These are phyloP conservation scores for Cicer pinnatifidum DNA, from an alignment of 306 rosid species.

Conservation along the genomic window DNA sequence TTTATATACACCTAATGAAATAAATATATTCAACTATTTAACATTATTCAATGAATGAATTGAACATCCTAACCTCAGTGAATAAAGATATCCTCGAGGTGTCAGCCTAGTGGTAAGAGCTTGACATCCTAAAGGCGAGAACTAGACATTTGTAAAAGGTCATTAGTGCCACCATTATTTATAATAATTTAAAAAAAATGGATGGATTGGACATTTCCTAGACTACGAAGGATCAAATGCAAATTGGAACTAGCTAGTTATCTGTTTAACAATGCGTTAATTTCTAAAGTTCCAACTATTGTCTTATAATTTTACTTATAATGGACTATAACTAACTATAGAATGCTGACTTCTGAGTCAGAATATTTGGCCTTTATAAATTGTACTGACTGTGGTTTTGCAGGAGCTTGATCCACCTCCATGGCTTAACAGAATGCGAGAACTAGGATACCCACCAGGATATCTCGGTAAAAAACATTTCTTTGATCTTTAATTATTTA, in stretches of 20 bases:
- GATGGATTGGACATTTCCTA: not conserved
- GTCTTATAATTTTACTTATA: slow-evolving; percentile 6
- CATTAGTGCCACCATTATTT: too few species aligned
- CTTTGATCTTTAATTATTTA: slow-evolving; percentile 25
- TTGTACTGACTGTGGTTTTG: slow-evolving; percentile 30
- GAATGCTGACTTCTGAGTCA: not conserved
- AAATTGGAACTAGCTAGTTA: not conserved
- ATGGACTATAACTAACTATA: slow-evolving; percentile 28
- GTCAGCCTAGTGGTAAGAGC: too few species aligned
- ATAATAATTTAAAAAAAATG: too few species aligned
- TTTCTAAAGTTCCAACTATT: not conserved
- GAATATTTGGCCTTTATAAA: not conserved
- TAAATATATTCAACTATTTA: not conserved
- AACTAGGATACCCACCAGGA: slow-evolving; percentile 97
- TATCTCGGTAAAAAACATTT: slow-evolving; percentile 72
- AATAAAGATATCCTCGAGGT: too few species aligned
- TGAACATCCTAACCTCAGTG: not conserved
- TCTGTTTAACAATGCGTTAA: not conserved
- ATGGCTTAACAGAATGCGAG: slow-evolving; percentile 97
- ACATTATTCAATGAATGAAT: not conserved
- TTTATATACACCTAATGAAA: not conserved
- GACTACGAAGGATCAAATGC: not conserved
- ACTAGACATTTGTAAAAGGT: too few species aligned
- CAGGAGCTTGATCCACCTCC: slow-evolving; percentile 99
- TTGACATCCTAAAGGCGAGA: too few species aligned